Evolutionary conservation across 768 basidiomycete species (phyloP), one percentile per base, ranked within the genome.

Genomic region (Clitopilus hobsonii): DNA sequence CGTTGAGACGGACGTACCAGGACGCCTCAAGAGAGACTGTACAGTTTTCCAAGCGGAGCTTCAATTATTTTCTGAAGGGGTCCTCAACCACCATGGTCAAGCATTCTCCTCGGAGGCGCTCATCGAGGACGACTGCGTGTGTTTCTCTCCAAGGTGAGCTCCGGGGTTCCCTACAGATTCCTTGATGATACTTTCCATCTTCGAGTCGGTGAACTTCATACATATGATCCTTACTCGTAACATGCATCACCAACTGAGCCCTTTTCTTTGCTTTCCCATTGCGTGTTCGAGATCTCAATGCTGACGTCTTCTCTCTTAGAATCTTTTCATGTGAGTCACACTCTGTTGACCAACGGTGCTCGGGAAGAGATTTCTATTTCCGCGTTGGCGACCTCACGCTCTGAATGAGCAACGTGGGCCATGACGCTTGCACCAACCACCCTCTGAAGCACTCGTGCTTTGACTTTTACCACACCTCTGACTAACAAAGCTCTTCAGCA

Each of bases 171-270:
- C 41, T 45, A 52, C 45, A 45, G 29, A 29, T 47, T 29, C 22
- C 30, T 18, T 79, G 85, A 87, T 82, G 86, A 88, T 84, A 79
- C 60, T 69, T 71, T 84, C 84, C 83, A 84, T 68, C 69, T 71
- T 65, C 83, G 85, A 86, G 85, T 75, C 67, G 85, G 85, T 83
- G 86, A 88, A 70, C 75, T 69, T n/a, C 79, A 69, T 67, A 60
- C 71, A 74, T 72, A 81, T 86, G 85, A 86, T 77, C 86, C 86
- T 67, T 69, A 70, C 85, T 88, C 85, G 75, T 66, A 84, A 86
- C 86, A 88, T 88, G 86, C 86, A 89, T 80, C 78, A 82, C 79
- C 78, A 82, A 75, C 77, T 79, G 77, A 79, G 68, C 70, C 60
- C 67, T 65, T 64, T 53, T 47, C 57, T 57, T 56, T 54, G 30